A percentile compares a stretch with the other conserved stretches of the same genome.
These are phyloP conservation scores for Sphagnum fallax DNA, from an alignment of 228 moss, liverwort and hornwort genomes.

Conservation along the genomic window DNA sequence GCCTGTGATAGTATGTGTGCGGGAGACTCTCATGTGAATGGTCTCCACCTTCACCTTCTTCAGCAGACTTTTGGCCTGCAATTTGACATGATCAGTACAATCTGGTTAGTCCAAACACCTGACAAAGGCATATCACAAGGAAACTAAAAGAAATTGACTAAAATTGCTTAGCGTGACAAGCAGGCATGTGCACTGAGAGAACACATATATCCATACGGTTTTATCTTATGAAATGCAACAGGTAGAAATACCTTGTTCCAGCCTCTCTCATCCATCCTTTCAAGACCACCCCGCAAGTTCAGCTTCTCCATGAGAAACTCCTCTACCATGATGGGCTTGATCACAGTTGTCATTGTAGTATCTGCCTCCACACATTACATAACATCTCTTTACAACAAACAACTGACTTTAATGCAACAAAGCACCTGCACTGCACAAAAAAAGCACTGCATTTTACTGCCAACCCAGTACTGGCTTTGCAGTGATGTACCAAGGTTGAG, in stretches of 20 bases:
- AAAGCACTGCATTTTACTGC: background rate
- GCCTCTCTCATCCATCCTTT: background rate
- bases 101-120: background rate
- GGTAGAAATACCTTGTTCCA: background rate
- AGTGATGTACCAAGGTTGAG: constrained; percentile 66
- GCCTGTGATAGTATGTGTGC: constrained; percentile 60
- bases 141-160: background rate
- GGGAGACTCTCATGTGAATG: constrained; percentile 36
- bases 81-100: background rate
- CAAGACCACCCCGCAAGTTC: constrained; percentile 25
- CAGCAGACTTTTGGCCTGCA: constrained; percentile 45
- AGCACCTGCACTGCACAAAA: too few species aligned
- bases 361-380: constrained; percentile 23
- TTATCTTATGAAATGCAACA: too few species aligned
- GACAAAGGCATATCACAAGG: background rate
- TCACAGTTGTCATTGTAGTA: constrained; percentile 72
- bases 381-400: too few species aligned
- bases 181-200: too few species aligned
- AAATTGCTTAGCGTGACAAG: background rate
- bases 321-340: constrained; percentile 52
- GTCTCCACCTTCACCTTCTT: constrained; percentile 71
- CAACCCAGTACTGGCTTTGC: too few species aligned
- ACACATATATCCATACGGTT: too few species aligned
- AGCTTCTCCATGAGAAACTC: constrained; percentile 49
- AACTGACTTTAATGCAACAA: too few species aligned